Evolutionary conservation across 441 rosid species (phyloP).

Genomic region (Erodium trifolium): DNA sequence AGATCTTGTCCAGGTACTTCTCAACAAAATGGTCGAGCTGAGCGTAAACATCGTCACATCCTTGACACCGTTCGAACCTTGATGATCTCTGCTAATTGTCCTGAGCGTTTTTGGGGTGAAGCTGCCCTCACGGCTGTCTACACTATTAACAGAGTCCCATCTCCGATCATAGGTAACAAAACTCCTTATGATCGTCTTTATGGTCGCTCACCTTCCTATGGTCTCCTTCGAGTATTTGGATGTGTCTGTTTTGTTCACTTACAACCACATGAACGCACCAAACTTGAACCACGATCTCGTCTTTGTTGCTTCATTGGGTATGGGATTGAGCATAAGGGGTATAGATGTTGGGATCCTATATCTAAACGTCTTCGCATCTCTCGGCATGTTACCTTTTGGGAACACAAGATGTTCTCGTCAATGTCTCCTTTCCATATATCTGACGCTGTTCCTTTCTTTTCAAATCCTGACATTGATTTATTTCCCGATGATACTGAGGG

Average conservation of each 20-base stretch:
- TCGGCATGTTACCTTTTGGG: constrained; percentile 3
- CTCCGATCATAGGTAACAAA: neutral
- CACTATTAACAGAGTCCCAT: constrained; percentile 1
- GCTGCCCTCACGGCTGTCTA: neutral
- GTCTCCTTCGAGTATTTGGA: neutral
- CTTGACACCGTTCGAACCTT: neutral
- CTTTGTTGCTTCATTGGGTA: neutral
- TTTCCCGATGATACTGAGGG: no score
- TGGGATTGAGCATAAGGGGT: neutral
- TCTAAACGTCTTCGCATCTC: neutral
- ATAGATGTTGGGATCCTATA: constrained; percentile 4
- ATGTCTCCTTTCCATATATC: neutral
- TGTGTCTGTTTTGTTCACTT: neutral
- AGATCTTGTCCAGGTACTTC: constrained; percentile 2
- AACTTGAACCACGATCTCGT: neutral
- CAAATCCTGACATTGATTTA: neutral
- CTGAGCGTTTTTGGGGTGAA: constrained; percentile 6
- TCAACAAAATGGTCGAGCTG: constrained; percentile 7
- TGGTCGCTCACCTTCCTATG: neutral
- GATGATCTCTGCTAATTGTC: neutral
- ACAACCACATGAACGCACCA: neutral
- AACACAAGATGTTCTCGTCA: neutral
- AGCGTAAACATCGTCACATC: neutral
- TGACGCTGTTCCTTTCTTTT: no score
- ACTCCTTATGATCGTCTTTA: neutral